Conservation (phyloP, 257 asterid species). For the Solanum chilense region DNA sequence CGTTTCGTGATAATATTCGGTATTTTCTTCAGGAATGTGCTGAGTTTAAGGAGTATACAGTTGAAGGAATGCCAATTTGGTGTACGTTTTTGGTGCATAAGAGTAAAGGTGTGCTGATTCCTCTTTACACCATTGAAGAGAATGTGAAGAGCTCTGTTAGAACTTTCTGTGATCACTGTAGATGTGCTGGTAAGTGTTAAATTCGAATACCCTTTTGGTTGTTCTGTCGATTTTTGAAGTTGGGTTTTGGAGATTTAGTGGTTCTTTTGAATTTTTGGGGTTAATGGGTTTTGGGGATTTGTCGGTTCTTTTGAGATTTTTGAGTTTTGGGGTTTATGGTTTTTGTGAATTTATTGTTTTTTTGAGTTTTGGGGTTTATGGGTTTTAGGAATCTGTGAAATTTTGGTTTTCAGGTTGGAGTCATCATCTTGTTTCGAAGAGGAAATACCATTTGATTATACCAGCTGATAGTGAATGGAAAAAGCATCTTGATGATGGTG, state of each 20-base stretch:
- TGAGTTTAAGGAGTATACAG: conserved; percentile 33
- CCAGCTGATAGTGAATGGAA: conserved; percentile 70
- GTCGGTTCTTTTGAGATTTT: neutral
- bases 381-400: neutral
- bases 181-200: conserved; percentile 42
- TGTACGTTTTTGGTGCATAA: conserved; percentile 61
- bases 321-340: neutral
- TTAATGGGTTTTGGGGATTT: neutral
- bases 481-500: conserved; percentile 39
- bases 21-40: conserved; percentile 55
- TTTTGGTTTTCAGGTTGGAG: conserved; percentile 59
- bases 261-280: neutral
- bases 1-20: conserved; percentile 64
- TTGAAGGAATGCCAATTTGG: conserved; percentile 61
- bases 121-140: conserved; percentile 75
- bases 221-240: neutral
- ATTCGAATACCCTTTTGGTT: neutral
- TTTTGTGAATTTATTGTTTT: neutral
- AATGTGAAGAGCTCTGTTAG: conserved; percentile 30
- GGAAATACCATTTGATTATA: conserved; percentile 80
- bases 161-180: conserved; percentile 70
- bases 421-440: conserved; percentile 70
- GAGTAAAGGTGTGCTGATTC: conserved; percentile 45
- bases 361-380: neutral
- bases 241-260: neutral